Percentiles rank a stretch among this genome's conserved stretches.
phyloP scores from a whole-genome alignment of 805 yeast genomes.

The Zygotorulaspora florentina region DNA sequence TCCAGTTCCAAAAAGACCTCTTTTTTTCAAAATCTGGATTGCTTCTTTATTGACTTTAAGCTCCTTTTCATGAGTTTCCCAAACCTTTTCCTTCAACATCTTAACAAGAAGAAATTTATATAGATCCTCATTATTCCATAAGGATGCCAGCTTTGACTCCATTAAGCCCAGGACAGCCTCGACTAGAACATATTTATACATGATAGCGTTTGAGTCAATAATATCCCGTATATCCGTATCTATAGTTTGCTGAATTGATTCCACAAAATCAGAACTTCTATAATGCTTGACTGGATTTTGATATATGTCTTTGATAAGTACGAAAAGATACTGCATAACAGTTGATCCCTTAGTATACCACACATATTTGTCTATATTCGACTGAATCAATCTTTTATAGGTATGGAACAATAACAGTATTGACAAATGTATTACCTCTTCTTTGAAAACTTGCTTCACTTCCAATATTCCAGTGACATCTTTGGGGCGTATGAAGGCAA shows the following conservation, averaged over 20 bases:
- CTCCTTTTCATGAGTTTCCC: slow-evolving; percentile 14
- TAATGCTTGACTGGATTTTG: slow-evolving; percentile 21
- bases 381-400: slow-evolving; percentile 23
- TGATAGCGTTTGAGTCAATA: slow-evolving; percentile 11
- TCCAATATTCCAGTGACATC: slow-evolving; percentile 18
- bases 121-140: slow-evolving; percentile 28
- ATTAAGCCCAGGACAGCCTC: slow-evolving; percentile 25
- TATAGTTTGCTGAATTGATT: slow-evolving; percentile 9
- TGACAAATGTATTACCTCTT: slow-evolving; percentile 23
- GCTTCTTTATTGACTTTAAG: slow-evolving; percentile 2
- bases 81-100: slow-evolving; percentile 25
- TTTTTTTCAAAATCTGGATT: slow-evolving; percentile 6
- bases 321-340: slow-evolving; percentile 31
- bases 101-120: slow-evolving; percentile 25
- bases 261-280: slow-evolving; percentile 4
- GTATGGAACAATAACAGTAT: slow-evolving; percentile 23
- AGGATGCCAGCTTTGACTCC: slow-evolving; percentile 23
- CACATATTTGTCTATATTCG: slow-evolving; percentile 14
- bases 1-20: slow-evolving; percentile 18
- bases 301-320: slow-evolving; percentile 25
- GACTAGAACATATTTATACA: slow-evolving; percentile 22
- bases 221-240: slow-evolving; percentile 21
- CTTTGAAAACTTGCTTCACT: slow-evolving; percentile 12
- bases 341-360: slow-evolving; percentile 34
- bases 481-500: slow-evolving; percentile 3